A percentile compares a stretch with the other conserved stretches of the same genome.
Conservation (phyloP, 768 basidiomycete genomes). For the Amanita inopinata region DNA sequence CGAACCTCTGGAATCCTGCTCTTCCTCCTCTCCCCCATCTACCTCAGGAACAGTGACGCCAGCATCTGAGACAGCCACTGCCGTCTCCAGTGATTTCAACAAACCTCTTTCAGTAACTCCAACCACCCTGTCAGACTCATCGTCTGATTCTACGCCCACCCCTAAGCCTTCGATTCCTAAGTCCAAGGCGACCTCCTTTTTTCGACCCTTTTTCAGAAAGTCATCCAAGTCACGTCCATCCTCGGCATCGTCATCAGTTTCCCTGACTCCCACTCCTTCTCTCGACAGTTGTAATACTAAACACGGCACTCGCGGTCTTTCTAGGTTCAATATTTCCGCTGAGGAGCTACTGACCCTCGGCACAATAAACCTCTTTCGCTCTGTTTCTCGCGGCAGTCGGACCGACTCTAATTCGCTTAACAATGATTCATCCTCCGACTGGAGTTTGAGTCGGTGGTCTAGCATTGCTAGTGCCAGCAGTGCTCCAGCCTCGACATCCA, state of each 20-base stretch:
- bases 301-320: slow-evolving; percentile 14
- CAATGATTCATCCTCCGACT: slow-evolving; percentile 14
- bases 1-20: slow-evolving; percentile 10
- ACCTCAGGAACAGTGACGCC: slow-evolving; percentile 14
- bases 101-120: slow-evolving; percentile 8
- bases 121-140: slow-evolving; percentile 13
- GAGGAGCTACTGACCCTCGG: slow-evolving; percentile 29
- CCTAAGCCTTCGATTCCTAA: slow-evolving; percentile 19
- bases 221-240: slow-evolving; percentile 17
- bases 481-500: slow-evolving; percentile 8
- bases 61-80: slow-evolving; percentile 12
- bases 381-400: slow-evolving; percentile 20
- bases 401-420: background rate
- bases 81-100: slow-evolving; percentile 18
- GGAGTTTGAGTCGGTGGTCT: slow-evolving; percentile 23
- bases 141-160: slow-evolving; percentile 14
- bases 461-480: slow-evolving; percentile 14
- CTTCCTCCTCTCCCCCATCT: slow-evolving; percentile 18
- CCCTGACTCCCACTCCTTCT: slow-evolving; percentile 30
- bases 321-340: slow-evolving; percentile 18
- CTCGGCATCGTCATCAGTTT: slow-evolving; percentile 21
- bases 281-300: slow-evolving; percentile 18
- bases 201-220: slow-evolving; percentile 17
- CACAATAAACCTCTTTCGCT: slow-evolving; percentile 29
- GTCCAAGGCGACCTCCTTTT: slow-evolving; percentile 18